Evolutionary conservation across 2,329 filamentous ascomycete species (phyloP), one percentile per base, ranked within the genome.

Genomic region (Ophiostoma sp.): DNA sequence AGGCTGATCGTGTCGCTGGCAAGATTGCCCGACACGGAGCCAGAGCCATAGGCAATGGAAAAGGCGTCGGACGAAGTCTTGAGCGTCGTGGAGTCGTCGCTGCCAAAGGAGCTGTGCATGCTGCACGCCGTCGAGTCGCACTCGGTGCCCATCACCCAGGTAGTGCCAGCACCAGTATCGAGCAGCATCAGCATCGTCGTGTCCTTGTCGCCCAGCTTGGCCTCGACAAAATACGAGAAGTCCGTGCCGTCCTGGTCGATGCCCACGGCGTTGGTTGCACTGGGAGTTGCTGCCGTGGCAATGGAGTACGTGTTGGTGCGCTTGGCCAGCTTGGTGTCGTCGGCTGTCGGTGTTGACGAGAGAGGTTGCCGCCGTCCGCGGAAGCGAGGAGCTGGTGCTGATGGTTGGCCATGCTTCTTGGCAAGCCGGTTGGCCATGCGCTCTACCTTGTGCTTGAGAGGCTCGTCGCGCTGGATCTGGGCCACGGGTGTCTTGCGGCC

Each of bases 141-240:
- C 69, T 84, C 80, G 20, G 87, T 82, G 39, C 89, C 86, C 87
- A 95, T 95, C 27, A 96, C 87, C 93, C 93, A 97, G 15, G 89
- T 93, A 71, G 91, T 92, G 31, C 86, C 86, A 54, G 88, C 87
- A 35, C 88, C 88, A 8, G 88, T 89, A 76, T 90, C 88, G 71
- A 90, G 79, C 35, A 90, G 82, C 84, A 90, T 85, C 74, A 85
- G 86, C 74, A 90, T 74, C 1, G 82, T 77, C 73, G 84, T 86
- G 60, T 79, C 78, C 17, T 81, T 78, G 3, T 87, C 87, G 17
- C 88, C 88, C 20, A 90, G 76, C 44, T 80, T 75, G 20, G 85
- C 85, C 75, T 87, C 78, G 62, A 87, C 78, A 74, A 90, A 90
- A 78, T 90, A 90, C 1, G 87, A 88, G 74, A 84, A 88, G 75